Base-by-base conservation (phyloP, 306 rosid species). In the Glycyrrhiza uralensis region DNA sequence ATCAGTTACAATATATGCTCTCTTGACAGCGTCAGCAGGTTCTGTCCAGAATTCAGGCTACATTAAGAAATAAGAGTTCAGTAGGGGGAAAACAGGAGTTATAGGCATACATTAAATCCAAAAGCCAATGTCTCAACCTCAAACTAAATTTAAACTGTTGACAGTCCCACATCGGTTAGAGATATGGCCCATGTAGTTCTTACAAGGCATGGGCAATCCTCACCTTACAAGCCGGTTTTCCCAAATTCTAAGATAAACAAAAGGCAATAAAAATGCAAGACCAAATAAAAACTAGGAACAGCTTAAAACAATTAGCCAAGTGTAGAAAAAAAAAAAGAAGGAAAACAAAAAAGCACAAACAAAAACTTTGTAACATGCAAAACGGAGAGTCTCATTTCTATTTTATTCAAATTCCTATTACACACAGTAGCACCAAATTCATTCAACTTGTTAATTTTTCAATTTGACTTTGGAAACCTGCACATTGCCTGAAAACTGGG, bases 11-110 rank as follows among this genome's bases (percentile, higher is more conserved):
- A 32, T 32, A 80, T 95, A 95, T 14, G 99, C 99, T 81, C 78
- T 86, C 85, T 66, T 83, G 4, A 95, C 85, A 8, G 97, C 92
- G 0, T 69, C 69, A 66, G 45, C 83, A 11, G 99, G 77, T 15
- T 95, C 75, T 1, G 82, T 84, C 99, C 91, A 95, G 81, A 95
- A 91, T 80, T 85, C 85, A 15, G 90, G 86, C 99, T 94, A 77
- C 70, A 66, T 22, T 38, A 63, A 45, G 45, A 22, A 35, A 66
- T 15, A 56, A 32, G 45, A 23, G 70, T 55, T 57, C 11, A 54
- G 15, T 0, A 14, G 5, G 35, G 19, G 30, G 0, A 22, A 42
- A 74, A 49, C 23, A 50, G 1, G 4, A 46, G 68, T 47, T 51
- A 76, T 18, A 24, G 39, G 49, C 66, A 51, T 32, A 51, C n/a